Conservation (phyloP, 73 alveolate genomes). For the Chromera velia region DNA sequence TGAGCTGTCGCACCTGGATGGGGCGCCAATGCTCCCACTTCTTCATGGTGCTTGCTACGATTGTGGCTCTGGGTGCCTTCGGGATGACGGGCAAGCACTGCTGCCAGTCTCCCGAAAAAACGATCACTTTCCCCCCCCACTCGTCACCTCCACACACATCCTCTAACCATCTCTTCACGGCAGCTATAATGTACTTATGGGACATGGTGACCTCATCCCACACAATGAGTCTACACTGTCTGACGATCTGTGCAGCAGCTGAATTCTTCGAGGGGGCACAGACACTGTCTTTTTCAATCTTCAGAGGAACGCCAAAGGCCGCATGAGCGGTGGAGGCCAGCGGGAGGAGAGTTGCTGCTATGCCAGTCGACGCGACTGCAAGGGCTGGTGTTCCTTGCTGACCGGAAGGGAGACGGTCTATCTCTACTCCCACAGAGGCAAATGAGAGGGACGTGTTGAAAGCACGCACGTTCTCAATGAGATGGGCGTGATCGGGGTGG, state of each 20-base stretch:
- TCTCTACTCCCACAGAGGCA: no score
- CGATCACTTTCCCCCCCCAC: conserved; percentile 11
- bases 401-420: no score
- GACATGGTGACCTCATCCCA: neutral
- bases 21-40: neutral
- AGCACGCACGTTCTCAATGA: no score
- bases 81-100: conserved; percentile 4
- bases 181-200: neutral
- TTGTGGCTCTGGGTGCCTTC: neutral
- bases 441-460: no score
- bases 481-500: no score
- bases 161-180: neutral
- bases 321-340: neutral
- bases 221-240: neutral
- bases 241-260: neutral
- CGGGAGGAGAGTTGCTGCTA: neutral
- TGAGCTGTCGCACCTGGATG: neutral
- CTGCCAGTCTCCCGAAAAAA: conserved; percentile 6
- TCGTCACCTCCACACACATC: neutral
- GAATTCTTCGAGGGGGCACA: neutral
- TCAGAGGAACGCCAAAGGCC: neutral
- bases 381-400: no score
- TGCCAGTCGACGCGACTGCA: neutral
- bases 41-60: neutral
- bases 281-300: neutral